These are phyloP conservation scores for Acacia crassicarpa DNA, from an alignment of 306 rosid genomes.

Conservation along the genomic window DNA sequence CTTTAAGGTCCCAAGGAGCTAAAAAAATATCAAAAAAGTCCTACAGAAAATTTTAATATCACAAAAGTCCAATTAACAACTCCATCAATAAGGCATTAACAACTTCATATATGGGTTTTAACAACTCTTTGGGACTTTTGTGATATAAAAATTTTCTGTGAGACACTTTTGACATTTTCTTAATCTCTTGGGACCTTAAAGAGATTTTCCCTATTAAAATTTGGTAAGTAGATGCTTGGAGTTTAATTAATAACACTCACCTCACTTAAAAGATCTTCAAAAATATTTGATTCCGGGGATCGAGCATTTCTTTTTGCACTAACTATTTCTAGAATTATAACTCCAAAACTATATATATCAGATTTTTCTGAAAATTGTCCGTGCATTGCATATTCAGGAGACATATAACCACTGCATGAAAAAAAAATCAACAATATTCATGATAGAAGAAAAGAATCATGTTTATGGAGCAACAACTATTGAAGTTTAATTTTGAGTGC, in stretches of 20 bases:
- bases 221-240: neutral
- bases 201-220: neutral
- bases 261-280: slow-evolving; percentile 24
- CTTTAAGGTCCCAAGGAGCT: no score
- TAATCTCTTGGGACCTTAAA: no score
- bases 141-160: no score
- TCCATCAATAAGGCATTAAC: no score
- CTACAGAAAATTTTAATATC: no score
- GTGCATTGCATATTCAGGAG: slow-evolving; percentile 31
- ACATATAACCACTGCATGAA: slow-evolving; percentile 29
- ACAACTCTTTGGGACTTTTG: no score
- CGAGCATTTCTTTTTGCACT: slow-evolving; percentile 28
- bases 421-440: neutral
- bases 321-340: slow-evolving; percentile 26
- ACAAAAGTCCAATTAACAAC: no score
- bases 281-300: neutral
- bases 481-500: neutral
- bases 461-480: neutral
- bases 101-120: no score
- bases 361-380: slow-evolving; percentile 27
- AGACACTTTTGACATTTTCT: no score
- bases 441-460: neutral
- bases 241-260: slow-evolving; percentile 19
- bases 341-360: slow-evolving; percentile 32
- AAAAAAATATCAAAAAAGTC: no score